Conservation (phyloP, 2,329 filamentous ascomycete genomes). For the Didymosphaeria variabile region DNA sequence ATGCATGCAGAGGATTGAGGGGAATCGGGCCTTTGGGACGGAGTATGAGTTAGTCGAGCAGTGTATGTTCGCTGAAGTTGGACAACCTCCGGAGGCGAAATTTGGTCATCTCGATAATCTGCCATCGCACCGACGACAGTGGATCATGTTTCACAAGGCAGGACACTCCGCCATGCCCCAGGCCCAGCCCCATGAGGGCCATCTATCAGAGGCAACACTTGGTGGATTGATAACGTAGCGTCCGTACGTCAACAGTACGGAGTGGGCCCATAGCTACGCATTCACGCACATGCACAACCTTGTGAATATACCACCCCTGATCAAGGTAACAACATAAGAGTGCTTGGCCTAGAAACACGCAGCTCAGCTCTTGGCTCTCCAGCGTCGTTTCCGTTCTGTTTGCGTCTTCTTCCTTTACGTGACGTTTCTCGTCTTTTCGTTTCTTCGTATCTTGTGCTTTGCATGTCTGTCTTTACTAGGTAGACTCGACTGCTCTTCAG, state of each 20-base stretch:
- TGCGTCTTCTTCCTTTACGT: not conserved
- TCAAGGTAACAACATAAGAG: conserved; percentile 4
- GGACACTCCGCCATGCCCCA: not conserved
- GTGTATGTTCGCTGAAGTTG: not conserved
- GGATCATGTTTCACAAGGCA: conserved; percentile 9
- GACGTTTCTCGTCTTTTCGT: not conserved
- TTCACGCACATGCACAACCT: conserved; percentile 2
- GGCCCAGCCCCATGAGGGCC: conserved; percentile 3
- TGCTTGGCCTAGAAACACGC: not conserved
- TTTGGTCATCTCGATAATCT: not conserved
- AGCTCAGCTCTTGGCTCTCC: not conserved
- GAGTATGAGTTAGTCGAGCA: not conserved
- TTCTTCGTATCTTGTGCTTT: not conserved
- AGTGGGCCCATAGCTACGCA: not conserved
- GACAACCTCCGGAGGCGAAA: not conserved
- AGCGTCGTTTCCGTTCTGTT: not conserved
- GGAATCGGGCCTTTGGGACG: not conserved
- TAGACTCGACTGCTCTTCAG: not conserved
- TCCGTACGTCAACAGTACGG: conserved; percentile 1
- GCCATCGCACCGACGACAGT: not conserved
- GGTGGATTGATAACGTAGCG: not conserved
- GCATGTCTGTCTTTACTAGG: not conserved
- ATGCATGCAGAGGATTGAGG: not conserved
- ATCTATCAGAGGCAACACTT: not conserved
- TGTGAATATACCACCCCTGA: not conserved